Conservation (phyloP, 192 early-diverging fungal genomes). For the Coemansia sp. region DNA sequence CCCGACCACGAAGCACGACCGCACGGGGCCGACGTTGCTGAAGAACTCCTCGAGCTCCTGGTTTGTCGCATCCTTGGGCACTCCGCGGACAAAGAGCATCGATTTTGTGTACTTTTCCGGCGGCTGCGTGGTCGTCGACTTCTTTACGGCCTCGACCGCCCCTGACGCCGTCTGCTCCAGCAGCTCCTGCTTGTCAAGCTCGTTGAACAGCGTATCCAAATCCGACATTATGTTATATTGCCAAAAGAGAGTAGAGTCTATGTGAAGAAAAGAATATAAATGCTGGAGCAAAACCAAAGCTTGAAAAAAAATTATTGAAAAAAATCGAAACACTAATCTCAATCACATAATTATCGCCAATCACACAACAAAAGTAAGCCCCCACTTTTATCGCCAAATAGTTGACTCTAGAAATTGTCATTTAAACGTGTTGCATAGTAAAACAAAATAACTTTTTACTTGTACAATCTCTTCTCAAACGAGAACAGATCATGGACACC, state of each 20-base stretch:
- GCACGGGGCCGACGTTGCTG: slow-evolving; percentile 80
- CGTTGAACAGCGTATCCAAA: slow-evolving; percentile 80
- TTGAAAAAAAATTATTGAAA: neutral
- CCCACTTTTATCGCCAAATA: too few species aligned
- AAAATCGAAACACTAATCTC: too few species aligned
- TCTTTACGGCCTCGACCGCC: neutral
- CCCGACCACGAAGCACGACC: slow-evolving; percentile 86
- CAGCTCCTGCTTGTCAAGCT: slow-evolving; percentile 64
- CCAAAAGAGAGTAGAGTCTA: neutral
- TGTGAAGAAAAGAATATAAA: neutral
- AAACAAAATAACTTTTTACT: slow-evolving; percentile 10
- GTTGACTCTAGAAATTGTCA: too few species aligned
- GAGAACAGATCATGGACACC: slow-evolving; percentile 90
- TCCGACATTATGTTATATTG: slow-evolving; percentile 44
- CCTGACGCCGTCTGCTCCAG: slow-evolving; percentile 8
- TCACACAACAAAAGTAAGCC: too few species aligned
- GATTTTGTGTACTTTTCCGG: slow-evolving; percentile 55
- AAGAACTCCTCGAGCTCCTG: slow-evolving; percentile 87
- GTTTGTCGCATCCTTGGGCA: slow-evolving; percentile 81
- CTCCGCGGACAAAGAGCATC: slow-evolving; percentile 83
- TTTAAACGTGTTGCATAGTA: too few species aligned
- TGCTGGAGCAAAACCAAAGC: neutral
- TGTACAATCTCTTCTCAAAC: slow-evolving; percentile 78
- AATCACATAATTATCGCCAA: too few species aligned
- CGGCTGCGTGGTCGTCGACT: slow-evolving; percentile 16